Evolutionary conservation across 2,329 filamentous ascomycete genomes (phyloP).

Genomic region (Fusarium musae): DNA sequence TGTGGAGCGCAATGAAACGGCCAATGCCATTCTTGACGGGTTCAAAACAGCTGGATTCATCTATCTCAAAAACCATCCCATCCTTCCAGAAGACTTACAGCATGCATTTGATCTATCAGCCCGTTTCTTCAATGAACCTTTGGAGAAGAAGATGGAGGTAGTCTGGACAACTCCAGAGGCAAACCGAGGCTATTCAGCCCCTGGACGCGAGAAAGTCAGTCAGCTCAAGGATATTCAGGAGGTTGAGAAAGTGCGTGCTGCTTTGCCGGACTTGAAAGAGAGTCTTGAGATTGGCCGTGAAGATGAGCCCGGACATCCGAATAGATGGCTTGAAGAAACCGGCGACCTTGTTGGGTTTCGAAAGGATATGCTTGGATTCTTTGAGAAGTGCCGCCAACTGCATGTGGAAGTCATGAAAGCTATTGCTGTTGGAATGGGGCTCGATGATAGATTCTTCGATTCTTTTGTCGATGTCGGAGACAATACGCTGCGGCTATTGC

Average conservation of each 20-base stretch:
- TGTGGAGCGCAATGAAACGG: constrained; percentile 70
- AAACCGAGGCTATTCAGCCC: constrained; percentile 78
- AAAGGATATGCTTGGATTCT: constrained; percentile 79
- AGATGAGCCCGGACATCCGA: constrained; percentile 69
- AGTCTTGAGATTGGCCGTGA: constrained; percentile 73
- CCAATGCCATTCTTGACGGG: constrained; percentile 77
- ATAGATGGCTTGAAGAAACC: constrained; percentile 75
- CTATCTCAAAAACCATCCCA: constrained; percentile 84
- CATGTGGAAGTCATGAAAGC: constrained; percentile 85
- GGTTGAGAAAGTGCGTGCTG: constrained; percentile 67
- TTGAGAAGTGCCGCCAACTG: constrained; percentile 76
- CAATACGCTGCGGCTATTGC: constrained; percentile 78
- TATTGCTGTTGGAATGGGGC: constrained; percentile 82
- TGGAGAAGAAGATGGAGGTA: constrained; percentile 71
- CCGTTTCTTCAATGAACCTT: constrained; percentile 74
- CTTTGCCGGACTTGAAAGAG: constrained; percentile 73
- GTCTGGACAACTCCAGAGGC: constrained; percentile 78
- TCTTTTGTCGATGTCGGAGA: constrained; percentile 74
- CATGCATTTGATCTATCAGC: constrained; percentile 75
- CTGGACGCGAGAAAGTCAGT: constrained; percentile 77
- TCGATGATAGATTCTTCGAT: constrained; percentile 81
- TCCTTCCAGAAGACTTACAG: constrained; percentile 68
- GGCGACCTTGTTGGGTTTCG: constrained; percentile 66
- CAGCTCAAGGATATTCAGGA: constrained; percentile 63
- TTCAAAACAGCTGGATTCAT: constrained; percentile 91